Percentiles rank a stretch among this genome's conserved stretches.
These are phyloP conservation scores for Lentinula sp. DNA, from an alignment of 768 basidiomycete species.

Conservation along the genomic window DNA sequence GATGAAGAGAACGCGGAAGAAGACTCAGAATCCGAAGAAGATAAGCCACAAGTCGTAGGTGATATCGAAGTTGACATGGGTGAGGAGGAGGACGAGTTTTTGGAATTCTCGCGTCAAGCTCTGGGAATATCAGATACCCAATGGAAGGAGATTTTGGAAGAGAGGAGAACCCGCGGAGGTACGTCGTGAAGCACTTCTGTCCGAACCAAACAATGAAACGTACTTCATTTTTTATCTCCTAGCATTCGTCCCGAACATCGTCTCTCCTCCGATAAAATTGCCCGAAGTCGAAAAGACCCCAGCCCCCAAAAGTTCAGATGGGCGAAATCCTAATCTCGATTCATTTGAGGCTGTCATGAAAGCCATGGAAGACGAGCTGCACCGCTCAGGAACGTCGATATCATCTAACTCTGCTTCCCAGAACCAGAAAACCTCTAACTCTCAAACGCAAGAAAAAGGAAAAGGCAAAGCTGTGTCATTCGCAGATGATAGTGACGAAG, in stretches of 20 bases:
- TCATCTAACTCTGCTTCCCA: slow-evolving; percentile 4
- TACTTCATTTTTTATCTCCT: neutral
- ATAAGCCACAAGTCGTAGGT: slow-evolving; percentile 76
- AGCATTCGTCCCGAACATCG: slow-evolving; percentile 53
- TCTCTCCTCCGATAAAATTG: slow-evolving; percentile 1
- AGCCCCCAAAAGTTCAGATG: neutral
- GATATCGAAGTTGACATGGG: slow-evolving; percentile 89
- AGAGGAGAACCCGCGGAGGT: slow-evolving; percentile 81
- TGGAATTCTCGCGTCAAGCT: slow-evolving; percentile 90
- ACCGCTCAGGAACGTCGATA: slow-evolving; percentile 29
- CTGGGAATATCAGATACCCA: slow-evolving; percentile 86
- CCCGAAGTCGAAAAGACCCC: neutral
- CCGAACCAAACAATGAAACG: neutral
- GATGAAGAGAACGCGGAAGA: slow-evolving; percentile 53
- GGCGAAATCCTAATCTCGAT: slow-evolving; percentile 66
- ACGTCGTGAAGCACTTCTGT: slow-evolving; percentile 18
- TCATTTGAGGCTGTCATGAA: slow-evolving; percentile 97
- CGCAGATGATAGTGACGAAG: slow-evolving; percentile 26
- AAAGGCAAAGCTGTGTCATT: slow-evolving; percentile 35
- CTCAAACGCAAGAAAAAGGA: neutral
- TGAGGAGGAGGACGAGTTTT: slow-evolving; percentile 90
- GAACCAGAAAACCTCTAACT: slow-evolving; percentile 7
- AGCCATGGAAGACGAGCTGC: slow-evolving; percentile 87
- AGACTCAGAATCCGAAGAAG: slow-evolving; percentile 64
- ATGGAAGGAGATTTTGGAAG: slow-evolving; percentile 81